Base-by-base conservation (phyloP, 805 yeast genomes). In the Yamadazyma kitorensis region DNA sequence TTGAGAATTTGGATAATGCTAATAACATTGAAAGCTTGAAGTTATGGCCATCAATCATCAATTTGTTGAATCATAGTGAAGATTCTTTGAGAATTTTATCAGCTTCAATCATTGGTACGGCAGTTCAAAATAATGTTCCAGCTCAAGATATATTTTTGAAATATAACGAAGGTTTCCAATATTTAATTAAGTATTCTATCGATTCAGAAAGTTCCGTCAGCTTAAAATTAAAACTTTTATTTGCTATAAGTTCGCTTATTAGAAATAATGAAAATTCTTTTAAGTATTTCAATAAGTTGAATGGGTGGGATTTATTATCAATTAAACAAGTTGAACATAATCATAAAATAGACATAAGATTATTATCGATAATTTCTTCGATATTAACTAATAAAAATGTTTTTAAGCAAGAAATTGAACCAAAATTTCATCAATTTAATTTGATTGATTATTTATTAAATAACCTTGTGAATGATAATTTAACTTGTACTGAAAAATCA, bases 1-100 rank as follows among this genome's bases (percentile, higher is more conserved):
- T 93, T 31, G 98, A 91, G 54, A 88, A 88, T 51, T 60, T 91
- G 40, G 98, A 93, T 58, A 93, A 93, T 57, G 98, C 98, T 16
- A 89, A 91, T 60, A 87, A 87, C 51, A 80, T 91, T 45, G 91
- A 85, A 44, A 84, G 82, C 48, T 54, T 89, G 68, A 76, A 78
- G 44, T 70, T 88, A 43, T 93, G 98, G 98, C 77, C 72, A 15
- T 67, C 80, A 3, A 55, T 89, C 27, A 64, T 87, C n/a, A 54
- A 58, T 1, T 72, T 74, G 33, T 62, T 88, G 31, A 61, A 64
- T 19, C 62, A 62, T 21, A 42, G 33, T 9, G 54, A 54, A 2
- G 10, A 8, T 2, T 24, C 32, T 13, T 57, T 91, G 20, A 68
- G 79, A 38, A 63, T 72, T 6, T 64, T 68, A 36, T 82, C 89